Base-by-base conservation (phyloP, 352 stramenopile species). In the Globisporangium orthogonon region DNA sequence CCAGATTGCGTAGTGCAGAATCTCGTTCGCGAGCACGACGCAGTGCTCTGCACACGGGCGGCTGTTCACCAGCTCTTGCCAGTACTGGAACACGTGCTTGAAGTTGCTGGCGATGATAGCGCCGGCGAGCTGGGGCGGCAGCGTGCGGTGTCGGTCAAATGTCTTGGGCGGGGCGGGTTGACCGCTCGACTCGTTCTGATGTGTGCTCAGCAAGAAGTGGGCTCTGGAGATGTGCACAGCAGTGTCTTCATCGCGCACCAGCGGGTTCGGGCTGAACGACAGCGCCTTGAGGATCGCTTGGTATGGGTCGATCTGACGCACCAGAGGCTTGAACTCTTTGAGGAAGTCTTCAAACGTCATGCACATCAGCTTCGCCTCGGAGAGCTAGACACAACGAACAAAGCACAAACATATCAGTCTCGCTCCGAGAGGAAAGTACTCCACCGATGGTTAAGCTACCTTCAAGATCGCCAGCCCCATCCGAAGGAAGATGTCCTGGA, bases 261-360 rank as follows among this genome's bases (percentile, higher is more conserved):
- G 61, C 17, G 78, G 57, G 40, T 87, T 89, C 7, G 76, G 68
- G 29, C 56, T 50, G 7, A 90, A 71, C n/a, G 65, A 54, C 0
- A 94, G 68, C 7, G 84, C 80, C 40, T 83, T 61, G 3, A 87
- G 40, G 15, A 94, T 67, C 9, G 81, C 80, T 52, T 92, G 80
- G 47, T 92, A 92, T 17, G 84, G 83, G 47, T 92, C 84, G 18
- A 91, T 64, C 40, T 89, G 70, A 0, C 80, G 76, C 29, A 91
- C 81, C 0, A 89, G 64, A 18, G 70, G 68, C 58, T 95, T 93
- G 63, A 95, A 95, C 37, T 91, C 83, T 37, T 71, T 79, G 28
- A 93, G 66, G 43, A 93, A 88, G 52, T 93, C 85, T 57, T 93
- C 85, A 61, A 87, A 91, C 6, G 62, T 71, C 77, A 94, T 91